Conservation (phyloP, 1,139 yeast species). For the Komagataea norvegica region DNA sequence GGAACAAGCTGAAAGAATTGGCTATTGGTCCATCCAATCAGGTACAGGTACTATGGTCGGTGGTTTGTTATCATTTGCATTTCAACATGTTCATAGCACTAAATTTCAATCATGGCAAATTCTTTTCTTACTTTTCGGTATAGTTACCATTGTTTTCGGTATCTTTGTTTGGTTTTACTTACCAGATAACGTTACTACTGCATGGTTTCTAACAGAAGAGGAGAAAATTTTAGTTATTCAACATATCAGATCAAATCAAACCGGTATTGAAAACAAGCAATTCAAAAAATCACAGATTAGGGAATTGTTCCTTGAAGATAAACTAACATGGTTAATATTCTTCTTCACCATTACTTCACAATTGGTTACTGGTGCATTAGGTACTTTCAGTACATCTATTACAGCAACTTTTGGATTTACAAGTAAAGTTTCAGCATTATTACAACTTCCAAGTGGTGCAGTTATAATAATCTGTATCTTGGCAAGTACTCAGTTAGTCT, state of each 20-base stretch:
- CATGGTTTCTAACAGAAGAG: slow-evolving; percentile 33
- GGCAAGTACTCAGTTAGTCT: slow-evolving; percentile 29
- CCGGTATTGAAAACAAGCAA: slow-evolving; percentile 39
- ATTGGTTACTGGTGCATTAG: slow-evolving; percentile 35
- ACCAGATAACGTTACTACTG: slow-evolving; percentile 41
- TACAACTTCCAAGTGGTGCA: slow-evolving; percentile 46
- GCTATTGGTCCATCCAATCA: slow-evolving; percentile 46
- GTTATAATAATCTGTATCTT: slow-evolving; percentile 35
- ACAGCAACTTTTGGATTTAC: slow-evolving; percentile 34
- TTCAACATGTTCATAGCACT: slow-evolving; percentile 25
- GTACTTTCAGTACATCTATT: slow-evolving; percentile 34
- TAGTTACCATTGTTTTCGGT: slow-evolving; percentile 42
- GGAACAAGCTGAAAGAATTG: slow-evolving; percentile 47
- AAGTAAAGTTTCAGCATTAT: slow-evolving; percentile 41
- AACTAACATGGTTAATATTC: slow-evolving; percentile 40
- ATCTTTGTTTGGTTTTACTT: slow-evolving; percentile 35
- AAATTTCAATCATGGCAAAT: slow-evolving; percentile 36
- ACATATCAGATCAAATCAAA: slow-evolving; percentile 39
- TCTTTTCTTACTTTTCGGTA: slow-evolving; percentile 39
- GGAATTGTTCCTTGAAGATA: slow-evolving; percentile 43
- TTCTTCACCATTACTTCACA: slow-evolving; percentile 32
- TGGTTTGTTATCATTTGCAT: slow-evolving; percentile 43
- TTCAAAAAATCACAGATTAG: slow-evolving; percentile 40
- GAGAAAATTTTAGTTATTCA: slow-evolving; percentile 41
- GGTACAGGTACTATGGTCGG: slow-evolving; percentile 43